These are phyloP conservation scores for Spergularia bocconei DNA, from an alignment of 148 eudicot species.

Conservation along the genomic window DNA sequence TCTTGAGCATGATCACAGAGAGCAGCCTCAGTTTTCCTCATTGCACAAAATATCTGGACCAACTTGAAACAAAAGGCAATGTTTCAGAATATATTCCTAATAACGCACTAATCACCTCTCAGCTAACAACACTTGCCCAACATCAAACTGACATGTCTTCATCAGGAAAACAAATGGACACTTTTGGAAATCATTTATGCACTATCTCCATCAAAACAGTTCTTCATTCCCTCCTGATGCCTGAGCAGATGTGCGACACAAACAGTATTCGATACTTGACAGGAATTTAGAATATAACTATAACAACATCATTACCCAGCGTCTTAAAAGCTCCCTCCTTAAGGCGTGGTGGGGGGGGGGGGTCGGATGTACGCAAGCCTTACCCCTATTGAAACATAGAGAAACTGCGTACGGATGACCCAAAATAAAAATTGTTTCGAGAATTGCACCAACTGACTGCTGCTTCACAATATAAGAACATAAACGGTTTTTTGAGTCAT, in stretches of 20 bases:
- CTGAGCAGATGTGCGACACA: slow-evolving; percentile 12
- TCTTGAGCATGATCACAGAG: background rate
- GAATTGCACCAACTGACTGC: no score
- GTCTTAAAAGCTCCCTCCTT: no score
- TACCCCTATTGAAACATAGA: no score
- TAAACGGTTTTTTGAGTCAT: no score
- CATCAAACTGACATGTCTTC: slow-evolving; percentile 1
- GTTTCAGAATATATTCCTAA: slow-evolving; percentile 14
- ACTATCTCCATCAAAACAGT: slow-evolving; percentile 13
- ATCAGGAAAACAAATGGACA: slow-evolving; percentile 4
- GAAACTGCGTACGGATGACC: no score
- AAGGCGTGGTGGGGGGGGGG: no score
- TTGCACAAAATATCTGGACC: slow-evolving; percentile 22
- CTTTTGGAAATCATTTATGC: background rate
- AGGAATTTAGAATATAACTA: slow-evolving; percentile 17
- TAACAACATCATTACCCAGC: no score
- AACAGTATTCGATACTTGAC: background rate
- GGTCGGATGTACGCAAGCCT: no score
- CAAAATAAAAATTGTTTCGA: no score
- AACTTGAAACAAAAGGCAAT: slow-evolving; percentile 21
- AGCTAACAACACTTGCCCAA: slow-evolving; percentile 2
- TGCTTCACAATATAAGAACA: no score
- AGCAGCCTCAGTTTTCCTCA: slow-evolving; percentile 24
- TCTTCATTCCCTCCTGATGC: slow-evolving; percentile 16
- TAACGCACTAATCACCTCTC: slow-evolving; percentile 19